Evolutionary conservation across 306 rosid genomes (phyloP), one percentile per base, ranked within the genome.

Genomic region (Malus asiatica): DNA sequence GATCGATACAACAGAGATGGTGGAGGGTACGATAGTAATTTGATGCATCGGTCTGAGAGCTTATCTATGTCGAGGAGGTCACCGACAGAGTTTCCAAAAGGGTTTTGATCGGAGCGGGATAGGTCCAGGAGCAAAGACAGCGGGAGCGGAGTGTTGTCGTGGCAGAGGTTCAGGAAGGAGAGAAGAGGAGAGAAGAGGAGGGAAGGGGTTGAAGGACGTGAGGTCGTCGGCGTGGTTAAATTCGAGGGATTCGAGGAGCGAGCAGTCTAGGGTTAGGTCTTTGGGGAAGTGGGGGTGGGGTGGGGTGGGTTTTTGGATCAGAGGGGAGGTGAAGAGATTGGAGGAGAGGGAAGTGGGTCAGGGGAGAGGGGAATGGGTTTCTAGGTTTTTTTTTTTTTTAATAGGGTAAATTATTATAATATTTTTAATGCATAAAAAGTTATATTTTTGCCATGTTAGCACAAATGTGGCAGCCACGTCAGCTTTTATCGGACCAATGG

Each of bases 21-120:
- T 20, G 83, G 81, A 35, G 87, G 89, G 25, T 76, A 71, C 65
- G 83, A 94, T 59, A 83, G 96, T 76, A 74, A 55, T 75, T 69
- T 67, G 88, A 87, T 90, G 76, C 97, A 89, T 70, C 80, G 98
- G 84, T 92, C 98, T 58, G 95, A 94, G 84, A 91, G 96, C 86
- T 91, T 91, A 68, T 85, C 4, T 2, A 55, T 86, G 7, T 61
- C 88, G 1, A 85, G 96, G 82, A 87, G 95, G 84, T 25, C 52
- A 52, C 18, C 3, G 76, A 11, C 23, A 35, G 95, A 92, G 71
- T 89, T 87, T 74, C 96, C 98, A 5, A 94, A 94, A 79, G 96
- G 98, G 29, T 94, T 90, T 73, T 87, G 96, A 76, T 94, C 96
- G 98, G 6, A 94, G 93, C 84, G 96, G 71, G 97, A 92, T 55